Conservation (phyloP, 1,284 basidiomycete species). For the Sporisorium iseilematis-ciliati region DNA sequence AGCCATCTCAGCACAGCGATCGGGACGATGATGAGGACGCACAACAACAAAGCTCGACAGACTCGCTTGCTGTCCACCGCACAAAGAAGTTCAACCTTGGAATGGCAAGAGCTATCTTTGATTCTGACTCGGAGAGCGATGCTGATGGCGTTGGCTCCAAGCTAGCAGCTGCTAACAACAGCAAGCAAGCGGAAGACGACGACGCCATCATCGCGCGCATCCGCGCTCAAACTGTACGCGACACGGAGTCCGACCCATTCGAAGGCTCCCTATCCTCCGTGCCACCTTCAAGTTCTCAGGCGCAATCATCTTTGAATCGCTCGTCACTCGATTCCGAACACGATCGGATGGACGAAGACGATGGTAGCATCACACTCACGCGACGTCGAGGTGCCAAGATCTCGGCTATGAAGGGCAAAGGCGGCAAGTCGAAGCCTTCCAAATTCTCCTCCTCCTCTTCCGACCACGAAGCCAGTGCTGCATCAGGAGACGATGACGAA, state of each 20-base stretch:
- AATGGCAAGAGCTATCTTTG: conserved; percentile 36
- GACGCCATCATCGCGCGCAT: conserved; percentile 37
- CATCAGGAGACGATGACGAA: conserved; percentile 20
- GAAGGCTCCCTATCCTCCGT: conserved; percentile 36
- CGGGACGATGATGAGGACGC: conserved; percentile 12
- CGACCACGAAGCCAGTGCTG: conserved; percentile 11
- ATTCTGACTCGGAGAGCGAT: conserved; percentile 42
- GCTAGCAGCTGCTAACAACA: not conserved
- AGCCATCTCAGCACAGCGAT: conserved; percentile 25
- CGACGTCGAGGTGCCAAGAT: conserved; percentile 39
- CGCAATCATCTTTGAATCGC: conserved; percentile 17
- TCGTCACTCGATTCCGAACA: conserved; percentile 4
- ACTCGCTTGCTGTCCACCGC: conserved; percentile 24
- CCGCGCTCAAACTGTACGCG: conserved; percentile 21
- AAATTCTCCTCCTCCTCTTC: conserved; percentile 32
- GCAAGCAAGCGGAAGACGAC: conserved; percentile 3
- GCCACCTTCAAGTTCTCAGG: conserved; percentile 32
- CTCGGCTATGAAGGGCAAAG: conserved; percentile 41
- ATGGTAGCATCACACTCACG: conserved; percentile 16
- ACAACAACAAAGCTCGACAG: conserved; percentile 1
- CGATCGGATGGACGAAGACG: conserved; percentile 8
- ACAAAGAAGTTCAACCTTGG: conserved; percentile 37
- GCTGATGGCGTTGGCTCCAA: not conserved
- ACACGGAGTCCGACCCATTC: conserved; percentile 40
- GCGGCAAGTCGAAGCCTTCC: conserved; percentile 11